A percentile compares a stretch with the other conserved stretches of the same genome.
Evolutionary conservation across 2,329 filamentous ascomycete species (phyloP).

Genomic region (Elsinoe perseae): DNA sequence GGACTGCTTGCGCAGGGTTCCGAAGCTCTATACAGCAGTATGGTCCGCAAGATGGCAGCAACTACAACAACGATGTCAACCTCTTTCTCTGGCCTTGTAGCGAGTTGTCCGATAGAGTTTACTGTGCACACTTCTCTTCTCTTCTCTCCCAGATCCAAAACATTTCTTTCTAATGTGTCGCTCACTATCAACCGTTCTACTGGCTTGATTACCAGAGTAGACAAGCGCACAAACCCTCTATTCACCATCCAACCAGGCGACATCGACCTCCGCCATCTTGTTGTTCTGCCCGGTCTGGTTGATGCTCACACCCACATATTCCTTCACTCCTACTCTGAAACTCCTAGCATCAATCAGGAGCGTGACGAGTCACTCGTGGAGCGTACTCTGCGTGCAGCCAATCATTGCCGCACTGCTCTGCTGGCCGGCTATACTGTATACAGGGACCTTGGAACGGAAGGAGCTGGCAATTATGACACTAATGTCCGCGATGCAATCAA

Average conservation of each 20-base stretch:
- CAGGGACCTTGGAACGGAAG: conserved; percentile 49
- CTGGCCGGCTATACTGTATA: conserved; percentile 54
- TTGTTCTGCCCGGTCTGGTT: conserved; percentile 47
- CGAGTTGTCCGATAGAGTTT: too few relatives aligned
- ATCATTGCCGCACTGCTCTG: conserved; percentile 47
- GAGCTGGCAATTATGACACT: conserved; percentile 43
- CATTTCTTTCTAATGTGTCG: neutral
- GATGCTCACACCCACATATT: conserved; percentile 53
- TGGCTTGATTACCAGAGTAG: neutral
- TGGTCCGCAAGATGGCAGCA: too few relatives aligned
- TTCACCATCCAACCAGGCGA: conserved; percentile 27
- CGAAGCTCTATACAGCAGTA: too few relatives aligned
- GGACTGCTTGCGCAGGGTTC: too few relatives aligned
- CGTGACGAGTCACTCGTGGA: conserved; percentile 53
- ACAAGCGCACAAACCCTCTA: neutral
- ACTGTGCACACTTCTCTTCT: too few relatives aligned
- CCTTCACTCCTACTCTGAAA: conserved; percentile 39
- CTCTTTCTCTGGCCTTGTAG: too few relatives aligned
- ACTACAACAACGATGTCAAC: too few relatives aligned
- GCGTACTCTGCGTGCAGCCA: conserved; percentile 47
- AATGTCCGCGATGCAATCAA: conserved; percentile 48
- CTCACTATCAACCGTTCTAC: neutral
- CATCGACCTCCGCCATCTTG: conserved; percentile 48
- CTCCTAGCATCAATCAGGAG: conserved; percentile 42
- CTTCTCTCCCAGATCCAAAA: too few relatives aligned